Evolutionary conservation across 2,329 filamentous ascomycete species (phyloP).

Genomic region (Pseudogymnoascus sp.): DNA sequence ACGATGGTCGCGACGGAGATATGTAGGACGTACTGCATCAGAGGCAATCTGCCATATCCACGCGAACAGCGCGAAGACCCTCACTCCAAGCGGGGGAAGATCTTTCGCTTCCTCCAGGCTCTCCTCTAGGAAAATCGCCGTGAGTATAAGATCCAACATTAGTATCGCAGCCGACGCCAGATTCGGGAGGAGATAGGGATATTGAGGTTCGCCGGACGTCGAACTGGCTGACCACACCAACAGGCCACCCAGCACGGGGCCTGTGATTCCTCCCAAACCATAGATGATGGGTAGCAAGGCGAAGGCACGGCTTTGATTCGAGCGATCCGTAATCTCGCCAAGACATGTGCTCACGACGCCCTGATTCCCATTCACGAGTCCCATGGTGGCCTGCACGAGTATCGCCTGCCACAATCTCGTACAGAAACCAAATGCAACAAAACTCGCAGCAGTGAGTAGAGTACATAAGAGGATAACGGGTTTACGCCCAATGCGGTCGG

Average conservation of each 20-base stretch:
- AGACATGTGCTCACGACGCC: conserved; percentile 89
- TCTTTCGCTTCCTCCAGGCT: conserved; percentile 63
- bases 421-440: conserved; percentile 82
- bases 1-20: conserved; percentile 38
- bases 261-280: conserved; percentile 86
- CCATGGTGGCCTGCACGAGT: conserved; percentile 82
- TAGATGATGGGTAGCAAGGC: conserved; percentile 96
- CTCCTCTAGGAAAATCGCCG: conserved; percentile 82
- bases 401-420: conserved; percentile 76
- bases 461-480: conserved; percentile 79
- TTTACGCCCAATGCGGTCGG: conserved; percentile 72
- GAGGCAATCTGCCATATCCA: conserved; percentile 66
- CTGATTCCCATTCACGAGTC: conserved; percentile 88
- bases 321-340: conserved; percentile 89
- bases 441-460: conserved; percentile 71
- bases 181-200: conserved; percentile 83
- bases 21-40: conserved; percentile 49
- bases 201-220: conserved; percentile 46
- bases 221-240: conserved; percentile 51
- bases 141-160: conserved; percentile 62
- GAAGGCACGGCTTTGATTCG: conserved; percentile 89
- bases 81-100: conserved; percentile 51
- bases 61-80: conserved; percentile 53
- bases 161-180: conserved; percentile 68
- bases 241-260: conserved; percentile 82